Evolutionary conservation across 106 monocot genomes (phyloP), one percentile per base, ranked within the genome.

Genomic region (Posidonia australis): DNA sequence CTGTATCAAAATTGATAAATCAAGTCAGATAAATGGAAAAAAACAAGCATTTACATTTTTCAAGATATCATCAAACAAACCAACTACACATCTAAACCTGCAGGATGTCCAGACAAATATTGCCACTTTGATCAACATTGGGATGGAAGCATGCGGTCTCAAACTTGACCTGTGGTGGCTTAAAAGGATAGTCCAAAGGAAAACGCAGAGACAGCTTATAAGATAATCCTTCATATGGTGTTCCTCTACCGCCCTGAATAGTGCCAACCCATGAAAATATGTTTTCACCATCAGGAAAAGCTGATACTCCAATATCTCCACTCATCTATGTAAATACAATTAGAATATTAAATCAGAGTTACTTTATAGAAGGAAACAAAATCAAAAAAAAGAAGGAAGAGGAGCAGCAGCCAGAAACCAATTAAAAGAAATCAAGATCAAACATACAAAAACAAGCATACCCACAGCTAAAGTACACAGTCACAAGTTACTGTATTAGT

Each of bases 221-320:
- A 26, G 87, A 76, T 60, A 87, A 73, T 46, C 83, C 87, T 78
- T 87, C 87, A 65, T 87, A 87, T 17, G 78, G 49, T 61, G 87
- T 87, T 76, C 80, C 87, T 59, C 64, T 80, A 48, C 80, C 77
- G 63, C 87, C 87, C 29, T 80, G 72, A 47, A 87, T 83, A 30
- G 87, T 87, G 66, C 87, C 87, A 64, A 83, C 64, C 87, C 87
- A 87, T 44, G 73, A 80, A 72, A 87, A 87, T 23, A 87, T 87
- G 51, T 87, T 87, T 71, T 87, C 87, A 32, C 74, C 73, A 68
- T 83, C 83, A 44, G 87, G 87, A 73, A 87, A 87, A 42, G 87
- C 87, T 26, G 87, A 87, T 18, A 87, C 78, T 64, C 87, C 87
- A 63, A 66, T 51, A 54, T 80, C 80, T 64, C 64, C 80, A 67